Evolutionary conservation across 768 basidiomycete species (phyloP), one percentile per base, ranked within the genome.

Genomic region (Pleurotus eryngii): DNA sequence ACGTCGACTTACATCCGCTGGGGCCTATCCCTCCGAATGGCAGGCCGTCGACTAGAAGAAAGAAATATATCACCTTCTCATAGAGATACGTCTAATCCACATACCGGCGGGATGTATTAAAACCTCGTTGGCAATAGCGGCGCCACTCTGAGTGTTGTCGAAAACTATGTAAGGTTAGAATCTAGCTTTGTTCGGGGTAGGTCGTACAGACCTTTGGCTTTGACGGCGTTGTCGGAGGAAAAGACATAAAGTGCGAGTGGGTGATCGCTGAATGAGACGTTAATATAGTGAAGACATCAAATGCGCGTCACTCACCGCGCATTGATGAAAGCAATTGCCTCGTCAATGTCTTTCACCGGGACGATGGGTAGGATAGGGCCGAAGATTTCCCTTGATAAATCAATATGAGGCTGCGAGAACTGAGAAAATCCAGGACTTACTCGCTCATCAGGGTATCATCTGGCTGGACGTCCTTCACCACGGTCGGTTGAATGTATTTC

Each of bases 181-280:
- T 4, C 30, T 20, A 38, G 26, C 12, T 4, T 14, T 4, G 20
- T 39, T 11, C 11, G 30, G 9, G 11, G 30, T 35, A 9, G 30
- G 8, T 35, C 1, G 9, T 4, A 57, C 70, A 22, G 54, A 85
- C 89, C 82, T 70, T 86, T 86, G 20, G 75, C 67, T 70, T 89
- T 89, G 64, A 86, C 76, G 17, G 70, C 69, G 1, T 74, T 57
- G 60, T 86, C 81, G 58, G 81, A 72, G 1, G 88, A 79, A 71
- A 95, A 95, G 37, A 90, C 82, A 63, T 94, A 93, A 7, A 94
- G 69, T 1, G 85, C 81, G 15, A 95, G 78, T 4, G 93, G 90
- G 57, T 88, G 80, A 39, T 87, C 87, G 37, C 88, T 89, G 57
- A 0, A 47, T 11, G 46, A 26, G 3, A 27, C 49, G 15, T 45